Conservation (phyloP, 2,329 filamentous ascomycete species). For the Fusarium staphyleae region DNA sequence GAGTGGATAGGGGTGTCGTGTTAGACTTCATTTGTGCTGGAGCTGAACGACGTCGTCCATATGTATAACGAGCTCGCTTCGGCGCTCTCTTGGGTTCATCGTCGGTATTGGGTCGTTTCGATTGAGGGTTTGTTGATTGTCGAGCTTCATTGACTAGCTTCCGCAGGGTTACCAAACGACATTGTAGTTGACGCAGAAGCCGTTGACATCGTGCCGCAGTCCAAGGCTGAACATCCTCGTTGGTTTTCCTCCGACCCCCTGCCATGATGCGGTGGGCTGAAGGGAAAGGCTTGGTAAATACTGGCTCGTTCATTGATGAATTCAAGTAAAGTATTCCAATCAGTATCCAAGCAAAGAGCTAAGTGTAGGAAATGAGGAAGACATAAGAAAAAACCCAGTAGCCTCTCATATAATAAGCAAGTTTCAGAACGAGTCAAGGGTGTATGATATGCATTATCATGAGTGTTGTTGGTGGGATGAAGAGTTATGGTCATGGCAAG, state of each 20-base stretch:
- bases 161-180: conserved; percentile 51
- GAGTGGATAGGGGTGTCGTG: conserved; percentile 26
- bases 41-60: conserved; percentile 35
- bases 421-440: background rate
- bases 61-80: conserved; percentile 45
- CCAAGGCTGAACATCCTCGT: conserved; percentile 49
- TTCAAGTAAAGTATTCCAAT: background rate
- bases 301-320: conserved; percentile 14
- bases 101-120: conserved; percentile 34
- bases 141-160: conserved; percentile 43
- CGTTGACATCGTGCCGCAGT: conserved; percentile 57
- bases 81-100: conserved; percentile 9
- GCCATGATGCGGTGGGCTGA: conserved; percentile 26
- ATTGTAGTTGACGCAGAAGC: conserved; percentile 55
- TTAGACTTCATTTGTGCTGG: conserved; percentile 7
- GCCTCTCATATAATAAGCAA: background rate
- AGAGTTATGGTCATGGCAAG: conserved; percentile 1
- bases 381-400: background rate
- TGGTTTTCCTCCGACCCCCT: conserved; percentile 1
- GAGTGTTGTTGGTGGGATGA: conserved; percentile 10
- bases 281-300: conserved; percentile 6
- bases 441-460: conserved; percentile 1
- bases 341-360: background rate
- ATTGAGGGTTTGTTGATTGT: conserved; percentile 5
- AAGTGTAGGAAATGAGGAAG: background rate